These are phyloP conservation scores for Aphanoascus verrucosus DNA, from an alignment of 2,329 filamentous ascomycete species.

Conservation along the genomic window DNA sequence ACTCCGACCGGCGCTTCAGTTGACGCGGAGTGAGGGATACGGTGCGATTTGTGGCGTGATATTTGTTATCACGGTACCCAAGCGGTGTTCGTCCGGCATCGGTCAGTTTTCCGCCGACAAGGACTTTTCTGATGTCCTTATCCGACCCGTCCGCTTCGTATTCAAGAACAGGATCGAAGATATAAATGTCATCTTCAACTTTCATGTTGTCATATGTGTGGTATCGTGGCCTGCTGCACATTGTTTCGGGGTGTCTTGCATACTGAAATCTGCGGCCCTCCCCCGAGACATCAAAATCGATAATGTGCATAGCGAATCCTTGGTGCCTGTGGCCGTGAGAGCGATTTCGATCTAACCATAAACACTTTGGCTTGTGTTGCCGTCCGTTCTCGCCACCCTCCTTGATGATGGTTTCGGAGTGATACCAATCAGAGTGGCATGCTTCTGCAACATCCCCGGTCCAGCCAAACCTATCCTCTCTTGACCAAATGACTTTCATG, in stretches of 20 bases:
- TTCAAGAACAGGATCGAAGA: conserved; percentile 22
- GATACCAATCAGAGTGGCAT: conserved; percentile 21
- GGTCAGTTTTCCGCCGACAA: background rate
- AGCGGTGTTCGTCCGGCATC: background rate
- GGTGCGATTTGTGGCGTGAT: background rate
- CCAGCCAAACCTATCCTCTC: conserved; percentile 6
- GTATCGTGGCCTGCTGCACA: conserved; percentile 6
- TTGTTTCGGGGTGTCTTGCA: background rate
- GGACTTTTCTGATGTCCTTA: conserved; percentile 14
- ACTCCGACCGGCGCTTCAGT: conserved; percentile 12
- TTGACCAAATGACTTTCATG: background rate
- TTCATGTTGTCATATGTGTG: conserved; percentile 15
- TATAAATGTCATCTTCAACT: conserved; percentile 19
- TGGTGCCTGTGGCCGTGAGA: background rate
- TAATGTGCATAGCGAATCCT: conserved; percentile 2
- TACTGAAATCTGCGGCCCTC: background rate
- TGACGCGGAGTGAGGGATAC: conserved; percentile 12
- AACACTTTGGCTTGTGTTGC: conserved; percentile 16
- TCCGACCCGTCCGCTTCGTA: conserved; percentile 18
- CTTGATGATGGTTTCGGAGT: conserved; percentile 16
- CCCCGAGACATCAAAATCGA: background rate
- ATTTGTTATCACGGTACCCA: background rate
- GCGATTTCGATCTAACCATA: conserved; percentile 18
- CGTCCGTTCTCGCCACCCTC: background rate
- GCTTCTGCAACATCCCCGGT: conserved; percentile 18